Conservation (phyloP, 345 rosid genomes). For the Gossypioides kirkii region DNA sequence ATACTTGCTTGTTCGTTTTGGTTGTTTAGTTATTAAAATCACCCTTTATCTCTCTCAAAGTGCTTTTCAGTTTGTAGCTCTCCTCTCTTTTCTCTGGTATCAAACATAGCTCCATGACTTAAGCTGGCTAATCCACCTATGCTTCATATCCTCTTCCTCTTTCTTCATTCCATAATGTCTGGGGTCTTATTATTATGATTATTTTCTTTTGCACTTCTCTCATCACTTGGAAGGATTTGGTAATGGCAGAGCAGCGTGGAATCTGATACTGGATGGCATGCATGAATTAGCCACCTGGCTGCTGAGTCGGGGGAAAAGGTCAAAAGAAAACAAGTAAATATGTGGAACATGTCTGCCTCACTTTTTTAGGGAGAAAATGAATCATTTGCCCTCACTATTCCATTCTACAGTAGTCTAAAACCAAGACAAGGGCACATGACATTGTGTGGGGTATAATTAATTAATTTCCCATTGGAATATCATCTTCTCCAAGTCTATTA, state of each 20-base stretch:
- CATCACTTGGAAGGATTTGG: background rate
- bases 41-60: no score
- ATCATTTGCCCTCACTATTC: no score
- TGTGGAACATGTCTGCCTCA: background rate
- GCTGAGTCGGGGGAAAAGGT: background rate
- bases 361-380: no score
- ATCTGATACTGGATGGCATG: no score
- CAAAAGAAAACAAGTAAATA: background rate
- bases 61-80: background rate
- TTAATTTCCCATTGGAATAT: background rate
- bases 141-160: background rate
- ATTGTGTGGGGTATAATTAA: slow-evolving; percentile 4
- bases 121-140: no score
- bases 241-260: no score
- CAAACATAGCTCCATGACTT: no score
- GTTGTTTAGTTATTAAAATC: no score
- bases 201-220: background rate
- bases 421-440: slow-evolving; percentile 28
- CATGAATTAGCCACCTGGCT: no score
- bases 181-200: background rate
- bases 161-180: background rate
- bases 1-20: no score
- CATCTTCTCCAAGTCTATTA: no score
- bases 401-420: background rate
- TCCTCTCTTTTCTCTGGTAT: background rate